These are phyloP conservation scores for Pythium guiyangense DNA, from an alignment of 352 stramenopile genomes.

Conservation along the genomic window DNA sequence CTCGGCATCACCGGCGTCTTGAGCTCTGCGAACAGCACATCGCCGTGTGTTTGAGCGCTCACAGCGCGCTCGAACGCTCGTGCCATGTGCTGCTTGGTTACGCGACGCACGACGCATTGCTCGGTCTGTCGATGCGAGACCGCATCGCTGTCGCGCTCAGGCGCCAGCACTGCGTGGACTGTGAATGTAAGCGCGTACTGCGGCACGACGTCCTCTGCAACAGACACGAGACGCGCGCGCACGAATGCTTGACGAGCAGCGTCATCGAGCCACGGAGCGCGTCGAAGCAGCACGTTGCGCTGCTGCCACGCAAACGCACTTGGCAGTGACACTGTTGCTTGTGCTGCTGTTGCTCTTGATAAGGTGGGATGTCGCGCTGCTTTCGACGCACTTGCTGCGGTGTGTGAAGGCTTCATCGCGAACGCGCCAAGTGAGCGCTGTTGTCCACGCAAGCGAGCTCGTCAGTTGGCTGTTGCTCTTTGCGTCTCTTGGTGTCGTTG, in stretches of 20 bases:
- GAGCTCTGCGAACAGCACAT: constrained; percentile 5
- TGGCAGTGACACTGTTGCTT: too few species aligned
- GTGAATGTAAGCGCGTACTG: constrained; percentile 43
- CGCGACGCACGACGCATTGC: constrained; percentile 10
- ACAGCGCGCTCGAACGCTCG: constrained; percentile 31
- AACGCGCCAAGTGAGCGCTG: too few species aligned
- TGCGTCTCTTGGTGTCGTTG: too few species aligned
- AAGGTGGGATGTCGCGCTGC: too few species aligned
- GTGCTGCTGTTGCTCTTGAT: too few species aligned
- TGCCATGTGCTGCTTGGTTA: constrained; percentile 52
- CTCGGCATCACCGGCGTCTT: not conserved
- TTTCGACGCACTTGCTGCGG: too few species aligned
- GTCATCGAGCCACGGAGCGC: constrained; percentile 20
- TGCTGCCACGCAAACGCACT: constrained; percentile 18
- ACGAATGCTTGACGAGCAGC: constrained; percentile 17
- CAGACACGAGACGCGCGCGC: constrained; percentile 11
- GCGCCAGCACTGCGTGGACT: constrained; percentile 1
- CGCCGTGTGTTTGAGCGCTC: not conserved
- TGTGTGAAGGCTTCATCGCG: too few species aligned
- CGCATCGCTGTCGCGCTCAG: too few species aligned
- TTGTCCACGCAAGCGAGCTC: too few species aligned
- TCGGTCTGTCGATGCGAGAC: too few species aligned
- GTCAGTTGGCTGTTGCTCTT: too few species aligned
- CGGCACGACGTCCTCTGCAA: constrained; percentile 29
- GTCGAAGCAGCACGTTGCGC: constrained; percentile 11